Evolutionary conservation across 2,329 filamentous ascomycete species (phyloP), one percentile per base, ranked within the genome.

Genomic region (Triangularia verruculosa): DNA sequence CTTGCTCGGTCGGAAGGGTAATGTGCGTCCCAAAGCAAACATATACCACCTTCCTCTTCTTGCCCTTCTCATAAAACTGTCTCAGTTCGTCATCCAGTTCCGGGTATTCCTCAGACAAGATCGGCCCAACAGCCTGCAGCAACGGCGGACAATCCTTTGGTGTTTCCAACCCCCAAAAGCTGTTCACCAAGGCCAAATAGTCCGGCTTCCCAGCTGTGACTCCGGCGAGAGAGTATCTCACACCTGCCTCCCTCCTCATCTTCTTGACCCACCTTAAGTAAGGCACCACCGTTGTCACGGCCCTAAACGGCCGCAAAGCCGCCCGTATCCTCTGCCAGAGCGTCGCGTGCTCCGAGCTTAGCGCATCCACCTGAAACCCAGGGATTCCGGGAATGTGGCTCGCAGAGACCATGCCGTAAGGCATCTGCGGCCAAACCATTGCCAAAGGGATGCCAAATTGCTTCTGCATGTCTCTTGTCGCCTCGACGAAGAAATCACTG

Each of bases 401-500:
- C 5, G 70, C 75, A 0, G 72, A 71, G 1, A 76, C 68, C 74
- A 79, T 75, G 1, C 73, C 63, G 28, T 72, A 75, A 0, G 78
- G 78, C 77, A 79, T 79, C 63, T 79, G 75, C 2, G 78, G 76
- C 74, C 74, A 78, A 11, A 78, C 70, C 25, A 74, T 71, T 9
- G 78, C 77, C 4, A 80, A 68, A 2, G 78, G 78, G 3, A 80
- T 63, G 13, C 70, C 67, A 32, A 74, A 74, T 66, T 80, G 71
- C 17, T 69, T 62, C 5, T 74, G 72, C 55, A 80, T 78, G 61
- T 81, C 79, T 54, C 73, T 70, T 2, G 73, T 76, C 0, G 77
- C 78, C 3, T 80, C 78, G 27, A 76, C 77, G 43, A 80, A 78
- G 71, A 78, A 80, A 59, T 81, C 78, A 0, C 77, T 76, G 2